A percentile compares a stretch with the other conserved stretches of the same genome.
Evolutionary conservation across 2,329 filamentous ascomycete genomes (phyloP).

Genomic region (Diaporthe capsici): DNA sequence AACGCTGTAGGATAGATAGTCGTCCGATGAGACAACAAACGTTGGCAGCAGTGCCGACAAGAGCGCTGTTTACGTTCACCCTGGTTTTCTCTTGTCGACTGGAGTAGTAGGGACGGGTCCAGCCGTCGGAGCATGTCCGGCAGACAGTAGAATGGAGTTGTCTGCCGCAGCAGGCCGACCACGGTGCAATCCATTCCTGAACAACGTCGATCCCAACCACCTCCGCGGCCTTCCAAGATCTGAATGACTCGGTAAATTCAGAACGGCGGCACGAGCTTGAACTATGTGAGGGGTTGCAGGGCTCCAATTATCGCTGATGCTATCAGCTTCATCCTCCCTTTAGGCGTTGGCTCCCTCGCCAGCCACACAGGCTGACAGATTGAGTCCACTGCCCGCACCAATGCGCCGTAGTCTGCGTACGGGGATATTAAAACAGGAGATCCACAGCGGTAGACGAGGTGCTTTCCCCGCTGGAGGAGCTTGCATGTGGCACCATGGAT

Average conservation of each 20-base stretch:
- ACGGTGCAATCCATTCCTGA: neutral
- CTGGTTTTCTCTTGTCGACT: neutral
- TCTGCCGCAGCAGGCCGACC: neutral
- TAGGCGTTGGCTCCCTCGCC: neutral
- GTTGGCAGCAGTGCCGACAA: neutral
- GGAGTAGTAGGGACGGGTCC: neutral
- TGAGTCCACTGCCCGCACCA: constrained; percentile 8
- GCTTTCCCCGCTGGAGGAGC: constrained; percentile 27
- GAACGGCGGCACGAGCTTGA: neutral
- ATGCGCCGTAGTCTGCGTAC: neutral
- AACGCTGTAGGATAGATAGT: constrained; percentile 33
- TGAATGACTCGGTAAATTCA: constrained; percentile 7
- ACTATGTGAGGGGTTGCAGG: constrained; percentile 10
- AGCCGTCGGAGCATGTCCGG: neutral
- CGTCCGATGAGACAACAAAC: constrained; percentile 30
- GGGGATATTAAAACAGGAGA: neutral
- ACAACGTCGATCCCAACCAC: constrained; percentile 6
- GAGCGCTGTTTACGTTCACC: neutral
- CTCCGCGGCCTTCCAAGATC: constrained; percentile 6
- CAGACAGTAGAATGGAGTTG: neutral
- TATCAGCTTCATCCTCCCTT: neutral
- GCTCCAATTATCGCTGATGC: neutral
- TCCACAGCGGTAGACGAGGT: constrained; percentile 18
- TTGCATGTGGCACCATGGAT: constrained; percentile 12
- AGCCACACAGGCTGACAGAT: neutral